Base-by-base conservation (phyloP, 192 early-diverging fungal genomes). In the Coemansia sp. region DNA sequence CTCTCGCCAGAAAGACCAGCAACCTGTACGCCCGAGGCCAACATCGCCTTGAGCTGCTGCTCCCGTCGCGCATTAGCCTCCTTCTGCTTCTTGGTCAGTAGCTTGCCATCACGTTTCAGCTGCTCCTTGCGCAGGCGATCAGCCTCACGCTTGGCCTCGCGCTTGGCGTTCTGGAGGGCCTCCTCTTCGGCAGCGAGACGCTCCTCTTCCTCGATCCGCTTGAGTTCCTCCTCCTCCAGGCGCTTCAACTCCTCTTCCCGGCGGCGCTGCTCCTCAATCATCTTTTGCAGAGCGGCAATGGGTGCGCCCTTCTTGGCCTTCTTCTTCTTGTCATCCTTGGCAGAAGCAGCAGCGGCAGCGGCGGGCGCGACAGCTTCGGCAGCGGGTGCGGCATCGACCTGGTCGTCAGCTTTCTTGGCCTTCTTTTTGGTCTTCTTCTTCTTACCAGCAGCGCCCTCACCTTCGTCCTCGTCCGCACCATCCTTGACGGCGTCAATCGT, bases 31-130 rank as follows among this genome's bases (percentile, higher is more conserved):
- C 95, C 95, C 8, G 93, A 86, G 5, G 78, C 83, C 17, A 97
- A 72, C 83, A 97, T 80, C 29, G 88, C 89, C 68, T 95, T 86
- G 36, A 92, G 86, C 66, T 87, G 88, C 36, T 87, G 76, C 66
- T 92, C 84, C 58, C 88, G 89, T 42, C 82, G 86, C 5, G 86
- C 86, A 72, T 94, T 87, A 50, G 90, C 93, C 62, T 89, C 89
- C 82, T 93, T 95, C 76, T 98, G 94, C n/a, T 92, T 88, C 77
- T 94, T 94, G 36, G 95, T 94, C 72, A 96, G 83, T 60, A 96
- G 89, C 76, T 97, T 95, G 48, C 98, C 96, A 51, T 93, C 89
- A 72, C 92, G 94, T 45, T 89, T 90, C 29, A 95, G 87, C 78
- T 97, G 92, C 67, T 97, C 94, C 74, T 92, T 93, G 77, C 93